Evolutionary conservation across 2,329 filamentous ascomycete genomes (phyloP).

Genomic region (Amesomyces nigricolor): DNA sequence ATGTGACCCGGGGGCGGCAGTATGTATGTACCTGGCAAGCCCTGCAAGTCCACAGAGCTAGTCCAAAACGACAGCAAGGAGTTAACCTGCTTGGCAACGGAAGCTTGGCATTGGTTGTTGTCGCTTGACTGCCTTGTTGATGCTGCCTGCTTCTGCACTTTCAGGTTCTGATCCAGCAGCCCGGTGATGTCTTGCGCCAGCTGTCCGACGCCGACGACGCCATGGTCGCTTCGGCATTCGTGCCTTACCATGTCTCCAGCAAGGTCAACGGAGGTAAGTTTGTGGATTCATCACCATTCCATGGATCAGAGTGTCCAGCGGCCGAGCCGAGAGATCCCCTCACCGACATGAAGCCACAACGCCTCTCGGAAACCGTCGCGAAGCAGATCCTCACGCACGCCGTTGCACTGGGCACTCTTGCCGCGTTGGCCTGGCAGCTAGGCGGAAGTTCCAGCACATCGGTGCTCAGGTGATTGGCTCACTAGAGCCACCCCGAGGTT

Average conservation of each 20-base stretch:
- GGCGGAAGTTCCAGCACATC: background rate
- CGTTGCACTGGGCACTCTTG: background rate
- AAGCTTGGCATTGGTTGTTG: background rate
- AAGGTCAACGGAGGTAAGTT: too few relatives aligned
- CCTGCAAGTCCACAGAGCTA: constrained; percentile 16
- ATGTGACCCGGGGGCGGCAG: constrained; percentile 9
- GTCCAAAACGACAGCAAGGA: constrained; percentile 17
- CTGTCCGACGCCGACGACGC: too few relatives aligned
- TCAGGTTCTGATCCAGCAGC: too few relatives aligned
- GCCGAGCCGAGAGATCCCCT: background rate
- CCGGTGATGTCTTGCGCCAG: too few relatives aligned
- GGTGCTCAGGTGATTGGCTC: background rate
- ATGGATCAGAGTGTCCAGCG: too few relatives aligned
- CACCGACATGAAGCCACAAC: background rate
- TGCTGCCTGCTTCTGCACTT: background rate
- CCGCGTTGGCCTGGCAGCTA: background rate
- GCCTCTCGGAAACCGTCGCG: background rate
- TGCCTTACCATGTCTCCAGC: too few relatives aligned
- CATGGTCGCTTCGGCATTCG: too few relatives aligned
- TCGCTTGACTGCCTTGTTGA: too few relatives aligned
- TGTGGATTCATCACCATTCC: too few relatives aligned
- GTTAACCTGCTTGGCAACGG: constrained; percentile 4
- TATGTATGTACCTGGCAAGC: constrained; percentile 15
- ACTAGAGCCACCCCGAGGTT: constrained; percentile 5
- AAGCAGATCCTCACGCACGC: background rate